phyloP scores from a whole-genome alignment of 1,284 basidiomycete species.

The Leccinum pachyderme region DNA sequence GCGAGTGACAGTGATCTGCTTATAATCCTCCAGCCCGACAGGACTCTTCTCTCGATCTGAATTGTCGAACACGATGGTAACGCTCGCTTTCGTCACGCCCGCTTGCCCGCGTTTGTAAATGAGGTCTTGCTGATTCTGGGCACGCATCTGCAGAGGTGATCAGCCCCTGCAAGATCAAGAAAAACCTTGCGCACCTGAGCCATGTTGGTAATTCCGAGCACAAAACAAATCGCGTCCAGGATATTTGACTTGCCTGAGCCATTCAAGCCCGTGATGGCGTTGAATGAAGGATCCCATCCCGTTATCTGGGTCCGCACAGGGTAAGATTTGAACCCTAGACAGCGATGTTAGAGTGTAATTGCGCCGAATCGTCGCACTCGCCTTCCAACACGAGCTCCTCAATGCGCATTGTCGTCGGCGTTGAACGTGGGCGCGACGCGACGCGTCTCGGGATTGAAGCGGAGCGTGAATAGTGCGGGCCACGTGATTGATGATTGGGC shows the following conservation, averaged over 20 bases:
- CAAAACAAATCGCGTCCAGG: conserved; percentile 92
- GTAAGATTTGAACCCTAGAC: conserved; percentile 91
- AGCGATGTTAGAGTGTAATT: conserved; percentile 6
- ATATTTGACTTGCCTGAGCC: conserved; percentile 97
- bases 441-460: conserved; percentile 26
- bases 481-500: conserved; percentile 11
- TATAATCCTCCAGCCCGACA: conserved; percentile 77
- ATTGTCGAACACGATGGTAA: conserved; percentile 99
- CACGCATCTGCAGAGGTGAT: conserved; percentile 72
- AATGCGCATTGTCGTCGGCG: conserved; percentile 58
- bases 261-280: conserved; percentile 96
- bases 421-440: conserved; percentile 28
- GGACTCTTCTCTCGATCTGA: conserved; percentile 89
- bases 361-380: conserved; percentile 16
- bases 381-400: conserved; percentile 82
- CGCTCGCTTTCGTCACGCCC: conserved; percentile 95
- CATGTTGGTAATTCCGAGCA: conserved; percentile 96
- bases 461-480: conserved; percentile 20
- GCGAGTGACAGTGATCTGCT: conserved; percentile 95
- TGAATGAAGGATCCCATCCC: conserved; percentile 96
- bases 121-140: conserved; percentile 94
- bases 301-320: conserved; percentile 93
- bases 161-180: neutral
- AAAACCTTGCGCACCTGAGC: conserved; percentile 53
- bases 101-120: conserved; percentile 99